These are phyloP conservation scores for button mushroom (Agaricus bisporus) DNA, from an alignment of 768 basidiomycete species.

Conservation along the genomic window DNA sequence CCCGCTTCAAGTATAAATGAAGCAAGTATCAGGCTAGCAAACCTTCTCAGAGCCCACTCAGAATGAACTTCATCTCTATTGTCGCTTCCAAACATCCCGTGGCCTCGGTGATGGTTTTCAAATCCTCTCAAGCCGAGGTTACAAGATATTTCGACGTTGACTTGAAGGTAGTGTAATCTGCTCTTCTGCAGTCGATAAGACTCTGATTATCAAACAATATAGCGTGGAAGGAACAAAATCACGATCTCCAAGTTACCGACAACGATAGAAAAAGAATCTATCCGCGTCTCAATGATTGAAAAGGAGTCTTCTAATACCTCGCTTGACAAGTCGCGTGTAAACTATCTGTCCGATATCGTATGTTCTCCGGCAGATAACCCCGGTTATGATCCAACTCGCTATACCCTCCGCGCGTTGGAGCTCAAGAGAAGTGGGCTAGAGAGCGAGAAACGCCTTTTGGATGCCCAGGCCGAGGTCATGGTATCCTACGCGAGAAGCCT, in stretches of 20 bases:
- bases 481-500: constrained; percentile 38
- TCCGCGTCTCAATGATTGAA: constrained; percentile 51
- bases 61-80: not conserved
- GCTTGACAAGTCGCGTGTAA: constrained; percentile 25
- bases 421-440: constrained; percentile 30
- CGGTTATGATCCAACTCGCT: constrained; percentile 19
- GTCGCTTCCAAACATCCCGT: constrained; percentile 36
- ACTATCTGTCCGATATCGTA: constrained; percentile 45
- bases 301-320: constrained; percentile 46
- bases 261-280: constrained; percentile 43
- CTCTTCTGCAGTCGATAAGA: not conserved
- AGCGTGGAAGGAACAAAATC: constrained; percentile 51
- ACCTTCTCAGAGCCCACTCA: not conserved
- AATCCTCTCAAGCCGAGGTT: constrained; percentile 50
- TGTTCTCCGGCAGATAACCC: constrained; percentile 27
- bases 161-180: constrained; percentile 33
- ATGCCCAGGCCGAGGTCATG: constrained; percentile 37
- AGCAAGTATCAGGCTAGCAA: not conserved
- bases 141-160: constrained; percentile 41
- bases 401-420: constrained; percentile 27
- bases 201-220: not conserved
- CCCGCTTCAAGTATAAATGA: not conserved
- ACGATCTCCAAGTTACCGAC: constrained; percentile 42
- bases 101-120: constrained; percentile 52
- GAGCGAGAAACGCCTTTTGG: constrained; percentile 30